Conservation (phyloP, 441 rosid genomes). For the Bruguiera hainesii region DNA sequence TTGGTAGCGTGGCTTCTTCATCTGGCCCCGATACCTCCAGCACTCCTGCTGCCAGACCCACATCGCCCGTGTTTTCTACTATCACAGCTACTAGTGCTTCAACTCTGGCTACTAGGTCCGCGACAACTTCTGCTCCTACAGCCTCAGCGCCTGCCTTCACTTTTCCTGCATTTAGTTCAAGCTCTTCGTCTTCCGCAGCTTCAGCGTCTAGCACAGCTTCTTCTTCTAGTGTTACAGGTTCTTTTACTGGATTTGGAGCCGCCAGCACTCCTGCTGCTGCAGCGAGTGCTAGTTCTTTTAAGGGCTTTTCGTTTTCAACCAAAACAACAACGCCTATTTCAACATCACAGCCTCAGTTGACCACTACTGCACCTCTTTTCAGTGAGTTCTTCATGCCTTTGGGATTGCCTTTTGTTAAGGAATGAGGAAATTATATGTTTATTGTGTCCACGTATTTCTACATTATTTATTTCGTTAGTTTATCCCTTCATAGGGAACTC, state of each 20-base stretch:
- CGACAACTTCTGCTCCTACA: slow-evolving; percentile 29
- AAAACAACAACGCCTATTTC: slow-evolving; percentile 41
- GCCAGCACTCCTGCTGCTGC: slow-evolving; percentile 41
- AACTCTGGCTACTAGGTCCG: slow-evolving; percentile 40
- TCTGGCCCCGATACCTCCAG: slow-evolving; percentile 42
- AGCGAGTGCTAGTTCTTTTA: slow-evolving; percentile 44
- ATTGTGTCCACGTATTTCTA: neutral
- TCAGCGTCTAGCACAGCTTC: slow-evolving; percentile 25
- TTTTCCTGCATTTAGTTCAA: slow-evolving; percentile 37
- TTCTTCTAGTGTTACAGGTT: slow-evolving; percentile 37
- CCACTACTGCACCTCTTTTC: slow-evolving; percentile 38
- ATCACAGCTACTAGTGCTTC: slow-evolving; percentile 55
- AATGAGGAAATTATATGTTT: neutral
- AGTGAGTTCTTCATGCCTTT: slow-evolving; percentile 40
- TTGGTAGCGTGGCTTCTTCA: slow-evolving; percentile 40
- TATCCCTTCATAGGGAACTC: too few species aligned
- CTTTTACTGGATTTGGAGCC: slow-evolving; percentile 50
- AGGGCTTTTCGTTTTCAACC: slow-evolving; percentile 53
- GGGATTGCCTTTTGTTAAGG: neutral
- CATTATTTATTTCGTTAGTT: neutral
- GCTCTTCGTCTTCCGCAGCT: slow-evolving; percentile 33
- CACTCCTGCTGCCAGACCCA: slow-evolving; percentile 31
- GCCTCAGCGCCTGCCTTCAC: slow-evolving; percentile 30
- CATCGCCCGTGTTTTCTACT: slow-evolving; percentile 52
- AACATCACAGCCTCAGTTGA: slow-evolving; percentile 46